Evolutionary conservation across 1,139 yeast species (phyloP).

Genomic region (Suhomyces kunorum): DNA sequence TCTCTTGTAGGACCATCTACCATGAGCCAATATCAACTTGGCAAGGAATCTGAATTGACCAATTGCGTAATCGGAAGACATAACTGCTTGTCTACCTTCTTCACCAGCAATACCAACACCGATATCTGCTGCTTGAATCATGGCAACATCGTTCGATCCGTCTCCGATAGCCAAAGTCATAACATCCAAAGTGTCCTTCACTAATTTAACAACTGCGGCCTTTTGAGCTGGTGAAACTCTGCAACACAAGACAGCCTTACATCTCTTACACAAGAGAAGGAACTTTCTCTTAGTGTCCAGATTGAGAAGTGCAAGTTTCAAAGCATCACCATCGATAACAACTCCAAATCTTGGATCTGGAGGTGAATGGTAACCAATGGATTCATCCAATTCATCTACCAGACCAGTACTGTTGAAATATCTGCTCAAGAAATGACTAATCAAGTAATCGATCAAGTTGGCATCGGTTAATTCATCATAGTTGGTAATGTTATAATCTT

Average conservation of each 20-base stretch:
- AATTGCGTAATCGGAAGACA: constrained; percentile 96
- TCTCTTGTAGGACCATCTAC: constrained; percentile 94
- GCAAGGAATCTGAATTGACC: constrained; percentile 90
- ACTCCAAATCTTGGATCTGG: constrained; percentile 81
- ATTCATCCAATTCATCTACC: constrained; percentile 55
- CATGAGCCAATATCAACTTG: constrained; percentile 81
- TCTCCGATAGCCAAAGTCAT: constrained; percentile 96
- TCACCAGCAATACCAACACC: constrained; percentile 99
- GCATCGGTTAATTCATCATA: constrained; percentile 31
- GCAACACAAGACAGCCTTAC: constrained; percentile 92
- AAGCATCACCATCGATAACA: constrained; percentile 90
- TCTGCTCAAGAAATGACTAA: constrained; percentile 60
- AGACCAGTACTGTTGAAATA: constrained; percentile 69
- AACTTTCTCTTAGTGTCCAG: constrained; percentile 64
- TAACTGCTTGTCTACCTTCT: constrained; percentile 97
- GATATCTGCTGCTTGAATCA: constrained; percentile 97
- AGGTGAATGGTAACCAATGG: constrained; percentile 71
- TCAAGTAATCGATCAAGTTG: constrained; percentile 51
- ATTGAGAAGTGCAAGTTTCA: constrained; percentile 67
- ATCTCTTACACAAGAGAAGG: constrained; percentile 83
- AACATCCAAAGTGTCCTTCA: constrained; percentile 69
- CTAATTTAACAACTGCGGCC: constrained; percentile 92
- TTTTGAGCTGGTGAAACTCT: constrained; percentile 97
- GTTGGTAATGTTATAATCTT: constrained; percentile 30
- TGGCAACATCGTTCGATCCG: constrained; percentile 97